Evolutionary conservation across 306 rosid genomes (phyloP), one percentile per base, ranked within the genome.

Genomic region (Cucumis hystrix): DNA sequence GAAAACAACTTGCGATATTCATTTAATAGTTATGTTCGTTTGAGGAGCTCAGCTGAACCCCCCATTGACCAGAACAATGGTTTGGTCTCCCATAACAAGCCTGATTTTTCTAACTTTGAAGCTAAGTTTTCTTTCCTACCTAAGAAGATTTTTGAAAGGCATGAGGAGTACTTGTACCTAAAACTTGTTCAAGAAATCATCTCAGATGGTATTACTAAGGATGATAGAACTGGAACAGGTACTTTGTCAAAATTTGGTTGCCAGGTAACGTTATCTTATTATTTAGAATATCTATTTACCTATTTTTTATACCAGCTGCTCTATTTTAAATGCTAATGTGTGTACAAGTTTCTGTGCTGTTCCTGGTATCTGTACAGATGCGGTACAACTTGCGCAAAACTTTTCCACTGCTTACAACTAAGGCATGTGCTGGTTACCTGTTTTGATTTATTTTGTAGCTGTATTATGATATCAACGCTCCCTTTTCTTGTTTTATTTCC

Each of bases 201-300:
- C 80, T 85, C 96, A 57, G 87, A 89, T 84, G 99, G 99, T 54
- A 84, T 85, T 47, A 11, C 81, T 73, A 95, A 91, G 87, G 97
- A 91, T 76, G 99, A 95, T 79, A 90, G 98, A 84, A 92, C 98
- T 8, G 98, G 99, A 75, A 95, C 99, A 49, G 99, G 99, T 80
- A 95, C 97, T 80, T 83, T 92, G 78, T 95, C 99, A 2, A 89
- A 80, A 85, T 95, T 95, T 81, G 99, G 99, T 60, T 85, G 92
- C 87, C 96, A 95, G 99, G 99, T 95, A 84, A 73, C 55, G 45
- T 77, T 28, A 41, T 78, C 78, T 51, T 63, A 79, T 80, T 67
- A 16, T 52, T 79, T 74, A 59, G 73, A 41, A 75, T 20, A 65
- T 77, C n/a, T 51, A 43, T 69, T 78, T 33, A 33, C 2, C 37